These are phyloP conservation scores for Saccharomyces pastorianus DNA, from an alignment of 1,139 yeast genomes.

Conservation along the genomic window DNA sequence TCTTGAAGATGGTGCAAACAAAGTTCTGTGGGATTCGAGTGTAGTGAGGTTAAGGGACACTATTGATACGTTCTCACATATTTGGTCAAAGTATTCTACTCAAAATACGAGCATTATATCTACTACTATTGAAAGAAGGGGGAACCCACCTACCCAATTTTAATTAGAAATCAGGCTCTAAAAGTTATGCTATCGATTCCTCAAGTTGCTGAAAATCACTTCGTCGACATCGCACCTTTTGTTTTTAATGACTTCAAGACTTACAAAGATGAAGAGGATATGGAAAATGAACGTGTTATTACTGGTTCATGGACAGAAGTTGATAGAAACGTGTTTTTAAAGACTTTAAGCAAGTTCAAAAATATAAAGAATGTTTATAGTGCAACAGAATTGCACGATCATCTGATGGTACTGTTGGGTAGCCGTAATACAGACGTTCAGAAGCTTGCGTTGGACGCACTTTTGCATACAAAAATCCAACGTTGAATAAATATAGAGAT, in stretches of 20 bases:
- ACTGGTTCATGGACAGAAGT: conserved; percentile 46
- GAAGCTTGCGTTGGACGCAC: conserved; percentile 59
- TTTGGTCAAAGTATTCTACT: conserved; percentile 25
- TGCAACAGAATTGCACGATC: conserved; percentile 45
- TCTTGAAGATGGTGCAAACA: conserved; percentile 9
- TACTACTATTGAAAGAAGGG: conserved; percentile 33
- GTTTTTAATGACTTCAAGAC: conserved; percentile 33
- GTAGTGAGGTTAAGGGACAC: conserved; percentile 35
- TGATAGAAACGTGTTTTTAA: conserved; percentile 55
- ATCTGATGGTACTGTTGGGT: conserved; percentile 51
- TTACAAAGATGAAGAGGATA: conserved; percentile 29
- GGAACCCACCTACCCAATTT: conserved; percentile 29
- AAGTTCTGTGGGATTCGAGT: conserved; percentile 27
- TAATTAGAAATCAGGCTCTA: conserved; percentile 28
- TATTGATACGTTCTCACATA: conserved; percentile 22
- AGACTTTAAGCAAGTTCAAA: conserved; percentile 56
- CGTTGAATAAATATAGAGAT: conserved; percentile 60
- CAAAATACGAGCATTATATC: conserved; percentile 35
- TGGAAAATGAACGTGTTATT: conserved; percentile 14
- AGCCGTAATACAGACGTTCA: conserved; percentile 60
- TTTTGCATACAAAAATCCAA: conserved; percentile 59
- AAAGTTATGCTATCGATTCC: conserved; percentile 48
- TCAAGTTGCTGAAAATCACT: conserved; percentile 56
- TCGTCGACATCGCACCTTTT: conserved; percentile 48
- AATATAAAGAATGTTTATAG: conserved; percentile 49